Conservation (phyloP, 2,329 filamentous ascomycete species). For the Colletotrichum zoysiae region DNA sequence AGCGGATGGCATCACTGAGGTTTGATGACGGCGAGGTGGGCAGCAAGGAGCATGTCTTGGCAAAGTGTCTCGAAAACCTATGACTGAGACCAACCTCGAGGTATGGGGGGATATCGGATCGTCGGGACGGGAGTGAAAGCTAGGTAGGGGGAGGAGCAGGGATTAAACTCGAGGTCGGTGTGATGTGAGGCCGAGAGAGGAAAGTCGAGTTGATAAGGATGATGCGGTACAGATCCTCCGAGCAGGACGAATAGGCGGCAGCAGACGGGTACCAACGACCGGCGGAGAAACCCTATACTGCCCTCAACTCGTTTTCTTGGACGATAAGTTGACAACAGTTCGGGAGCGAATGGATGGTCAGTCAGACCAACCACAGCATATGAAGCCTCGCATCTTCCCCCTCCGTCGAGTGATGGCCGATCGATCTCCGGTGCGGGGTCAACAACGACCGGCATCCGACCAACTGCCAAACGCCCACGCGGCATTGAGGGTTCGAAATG, state of each 20-base stretch:
- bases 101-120: constrained; percentile 1
- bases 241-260: neutral
- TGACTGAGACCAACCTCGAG: neutral
- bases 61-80: neutral
- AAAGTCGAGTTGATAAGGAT: constrained; percentile 14
- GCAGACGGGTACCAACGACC: neutral
- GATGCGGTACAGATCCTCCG: neutral
- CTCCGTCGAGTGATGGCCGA: constrained; percentile 22
- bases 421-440: constrained; percentile 37
- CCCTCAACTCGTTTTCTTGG: neutral
- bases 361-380: constrained; percentile 8
- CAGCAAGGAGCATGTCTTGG: neutral
- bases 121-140: neutral
- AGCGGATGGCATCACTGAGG: neutral
- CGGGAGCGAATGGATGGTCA: neutral
- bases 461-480: neutral
- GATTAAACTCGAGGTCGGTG: constrained; percentile 6
- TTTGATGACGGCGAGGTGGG: neutral
- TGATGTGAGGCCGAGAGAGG: constrained; percentile 17
- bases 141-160: neutral
- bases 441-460: constrained; percentile 2
- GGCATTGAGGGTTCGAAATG: neutral
- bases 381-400: neutral
- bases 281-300: neutral
- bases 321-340: neutral